Base-by-base conservation (phyloP, 192 early-diverging fungal genomes). In the Backusella luteola region DNA sequence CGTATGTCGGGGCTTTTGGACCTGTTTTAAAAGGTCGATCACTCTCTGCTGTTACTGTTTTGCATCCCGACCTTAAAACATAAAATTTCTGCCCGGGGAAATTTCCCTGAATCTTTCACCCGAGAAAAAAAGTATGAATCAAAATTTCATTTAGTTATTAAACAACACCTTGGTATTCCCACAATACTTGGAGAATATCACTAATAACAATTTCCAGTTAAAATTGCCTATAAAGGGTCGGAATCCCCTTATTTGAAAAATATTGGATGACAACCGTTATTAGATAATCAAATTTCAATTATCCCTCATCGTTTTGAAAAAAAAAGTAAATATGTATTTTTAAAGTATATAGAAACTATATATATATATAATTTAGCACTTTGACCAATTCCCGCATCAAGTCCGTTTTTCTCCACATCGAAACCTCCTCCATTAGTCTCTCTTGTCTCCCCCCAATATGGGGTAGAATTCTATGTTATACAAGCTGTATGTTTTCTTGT, bases 131-230 rank as follows among this genome's bases (percentile, higher is more conserved):
- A 49, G 46, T 49, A 49, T 26, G 11, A 12, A 29, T 59, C 21
- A 63, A 63, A 63, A 63, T 26, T 53, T 63, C 56, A 63, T 63
- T 63, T 63, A 63, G 11, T n/a, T 63, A 12, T 29, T 63, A 63
- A 63, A 29, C 56, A 63, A 63, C 56, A 63, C 12, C 12, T 9
- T 63, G 56, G 56, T 63, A 63, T 29, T 63, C 56, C 56, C 56
- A 63, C 56, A 63, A 63, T 63, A 63, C 26, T 29, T 29, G 23
- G 56, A 29, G 26, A 63, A 14, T 44, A 1, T 4, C 42, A 63
- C 23, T 63, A 63, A 29, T 14, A 29, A 14, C 23, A 29, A 29
- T 63, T 63, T 63, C 26, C 56, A 63, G 56, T 63, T 63, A 63
- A 63, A 63, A 63, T 63, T 63, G 56, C 56, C 56, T 63, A 63